These are phyloP conservation scores for Plantago ovata DNA, from an alignment of 257 asterid species.

Conservation along the genomic window DNA sequence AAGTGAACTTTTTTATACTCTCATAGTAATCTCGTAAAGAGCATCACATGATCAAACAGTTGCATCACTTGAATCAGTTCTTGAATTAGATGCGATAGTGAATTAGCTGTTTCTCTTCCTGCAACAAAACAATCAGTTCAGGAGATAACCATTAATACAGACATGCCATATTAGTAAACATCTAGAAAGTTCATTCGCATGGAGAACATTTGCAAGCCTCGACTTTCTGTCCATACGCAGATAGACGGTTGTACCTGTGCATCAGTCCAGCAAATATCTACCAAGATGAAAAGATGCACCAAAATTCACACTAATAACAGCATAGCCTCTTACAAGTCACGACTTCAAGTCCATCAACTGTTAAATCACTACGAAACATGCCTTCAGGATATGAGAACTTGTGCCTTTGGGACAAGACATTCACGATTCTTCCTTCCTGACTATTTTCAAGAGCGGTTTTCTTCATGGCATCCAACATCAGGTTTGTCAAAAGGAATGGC, in stretches of 20 bases:
- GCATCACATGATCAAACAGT: too few relatives aligned
- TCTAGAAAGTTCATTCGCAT: conserved; percentile 62
- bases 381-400: conserved; percentile 52
- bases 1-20: too few relatives aligned
- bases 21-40: too few relatives aligned
- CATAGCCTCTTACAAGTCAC: too few relatives aligned
- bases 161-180: conserved; percentile 37
- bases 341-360: background rate
- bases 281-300: background rate
- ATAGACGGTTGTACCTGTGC: conserved; percentile 47
- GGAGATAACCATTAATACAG: too few relatives aligned
- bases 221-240: conserved; percentile 73
- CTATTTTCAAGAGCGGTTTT: conserved; percentile 43
- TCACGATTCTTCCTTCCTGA: conserved; percentile 62
- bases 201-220: conserved; percentile 59
- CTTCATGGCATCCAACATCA: conserved; percentile 65
- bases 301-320: background rate
- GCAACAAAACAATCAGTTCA: background rate
- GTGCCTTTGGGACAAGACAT: conserved; percentile 66
- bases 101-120: conserved; percentile 76
- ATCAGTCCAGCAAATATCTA: conserved; percentile 8
- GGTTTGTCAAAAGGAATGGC: conserved; percentile 61
- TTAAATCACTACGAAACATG: background rate
- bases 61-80: too few relatives aligned
- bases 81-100: conserved; percentile 70